Evolutionary conservation across 2,329 filamentous ascomycete genomes (phyloP), one percentile per base, ranked within the genome.

Genomic region (Verticillium isaacii): DNA sequence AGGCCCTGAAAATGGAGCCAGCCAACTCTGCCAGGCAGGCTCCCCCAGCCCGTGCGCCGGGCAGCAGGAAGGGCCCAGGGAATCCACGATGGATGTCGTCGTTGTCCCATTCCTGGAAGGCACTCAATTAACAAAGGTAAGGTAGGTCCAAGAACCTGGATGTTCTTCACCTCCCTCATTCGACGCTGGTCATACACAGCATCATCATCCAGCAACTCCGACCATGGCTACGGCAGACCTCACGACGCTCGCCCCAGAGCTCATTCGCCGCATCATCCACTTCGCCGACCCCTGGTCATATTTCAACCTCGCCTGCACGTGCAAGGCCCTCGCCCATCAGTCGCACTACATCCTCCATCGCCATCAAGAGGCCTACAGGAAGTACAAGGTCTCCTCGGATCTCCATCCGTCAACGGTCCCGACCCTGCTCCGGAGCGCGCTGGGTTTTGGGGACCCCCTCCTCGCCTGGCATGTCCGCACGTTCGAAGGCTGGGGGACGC

Each of bases 181-280:
- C 29, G 5, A 6, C 5, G 29, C 29, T 29, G 29, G 29, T 29
- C 29, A 6, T 6, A 29, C 5, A 5, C 29, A 29, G 29, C 29
- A 29, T 29, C 29, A 29, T 29, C 29, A 29, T 29, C 29, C 29
- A 29, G 7, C 36, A 37, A 12, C 15, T 37, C 3, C 2, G 1
- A 37, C 37, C 14, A 41, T n/a, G 6, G 37, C 34, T 7, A 15
- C 37, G 34, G 11, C 8, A n/a, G 29, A 5, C 29, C 32, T 63
- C n/a, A 59, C 59, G 23, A 56, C 19, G 2, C 60, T 63, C 12
- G 32, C 62, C 8, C 1, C 25, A 9, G 62, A 61, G 41, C 39
- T 63, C 36, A 19, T 63, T 32, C 32, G 58, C n/a, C 54, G 52
- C 17, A 61, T 63, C 57, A 56, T 60, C 17, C 57, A 58, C 14